Conservation (phyloP, 2,329 filamentous ascomycete genomes). For the Paracorniculantispora psalliotae region DNA sequence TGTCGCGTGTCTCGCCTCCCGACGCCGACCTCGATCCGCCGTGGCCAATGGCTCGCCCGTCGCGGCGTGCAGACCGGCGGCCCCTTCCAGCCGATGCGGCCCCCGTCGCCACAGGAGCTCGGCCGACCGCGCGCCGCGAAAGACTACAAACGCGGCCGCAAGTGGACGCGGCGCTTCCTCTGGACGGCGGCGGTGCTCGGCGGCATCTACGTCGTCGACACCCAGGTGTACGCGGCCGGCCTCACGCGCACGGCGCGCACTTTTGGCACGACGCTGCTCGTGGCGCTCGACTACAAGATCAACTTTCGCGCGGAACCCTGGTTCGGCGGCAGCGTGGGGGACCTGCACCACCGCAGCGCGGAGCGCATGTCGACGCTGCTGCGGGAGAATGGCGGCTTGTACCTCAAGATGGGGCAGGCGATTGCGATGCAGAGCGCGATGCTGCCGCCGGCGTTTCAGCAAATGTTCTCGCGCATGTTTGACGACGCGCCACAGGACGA, state of each 20-base stretch:
- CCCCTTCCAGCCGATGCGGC: slow-evolving; percentile 61
- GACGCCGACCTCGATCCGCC: not conserved
- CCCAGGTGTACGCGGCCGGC: slow-evolving; percentile 70
- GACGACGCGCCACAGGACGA: slow-evolving; percentile 92
- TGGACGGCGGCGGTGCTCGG: slow-evolving; percentile 57
- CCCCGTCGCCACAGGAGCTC: slow-evolving; percentile 73
- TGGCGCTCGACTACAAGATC: slow-evolving; percentile 91
- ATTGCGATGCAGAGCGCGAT: slow-evolving; percentile 98
- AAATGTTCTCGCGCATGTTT: slow-evolving; percentile 96
- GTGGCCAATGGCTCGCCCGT: slow-evolving; percentile 5
- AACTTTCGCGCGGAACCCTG: slow-evolving; percentile 83
- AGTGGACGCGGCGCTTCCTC: slow-evolving; percentile 71
- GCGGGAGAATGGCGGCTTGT: slow-evolving; percentile 82
- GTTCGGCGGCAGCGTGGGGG: slow-evolving; percentile 66
- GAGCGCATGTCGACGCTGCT: slow-evolving; percentile 77
- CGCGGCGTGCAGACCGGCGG: slow-evolving; percentile 28
- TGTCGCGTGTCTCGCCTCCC: slow-evolving; percentile 12
- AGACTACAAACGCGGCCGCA: slow-evolving; percentile 63
- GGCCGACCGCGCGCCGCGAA: slow-evolving; percentile 67
- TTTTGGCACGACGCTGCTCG: slow-evolving; percentile 71
- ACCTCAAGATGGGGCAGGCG: slow-evolving; percentile 96
- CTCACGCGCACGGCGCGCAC: slow-evolving; percentile 75
- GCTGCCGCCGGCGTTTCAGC: slow-evolving; percentile 88
- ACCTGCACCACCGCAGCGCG: slow-evolving; percentile 79
- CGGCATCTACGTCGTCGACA: slow-evolving; percentile 63